A percentile compares a stretch with the other conserved stretches of the same genome.
Evolutionary conservation across 2,329 filamentous ascomycete species (phyloP).

Genomic region (Epichloe typhina): DNA sequence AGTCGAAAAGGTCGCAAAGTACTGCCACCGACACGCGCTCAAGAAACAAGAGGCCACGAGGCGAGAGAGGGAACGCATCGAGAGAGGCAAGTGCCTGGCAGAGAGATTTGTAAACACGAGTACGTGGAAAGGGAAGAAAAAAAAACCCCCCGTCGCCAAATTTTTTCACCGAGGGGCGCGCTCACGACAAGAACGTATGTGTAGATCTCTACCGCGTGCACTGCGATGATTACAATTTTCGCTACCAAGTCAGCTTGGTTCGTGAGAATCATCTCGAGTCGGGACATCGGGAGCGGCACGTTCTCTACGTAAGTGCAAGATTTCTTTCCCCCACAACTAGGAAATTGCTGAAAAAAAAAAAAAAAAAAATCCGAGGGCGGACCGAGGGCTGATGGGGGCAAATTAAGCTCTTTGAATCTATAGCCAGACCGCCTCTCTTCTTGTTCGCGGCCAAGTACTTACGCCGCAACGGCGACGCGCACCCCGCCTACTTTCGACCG

Average conservation of each 20-base stretch:
- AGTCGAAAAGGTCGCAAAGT: not conserved
- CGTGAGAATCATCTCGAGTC: conserved; percentile 26
- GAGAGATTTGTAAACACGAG: conserved; percentile 36
- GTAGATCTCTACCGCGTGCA: conserved; percentile 52
- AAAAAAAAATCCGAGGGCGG: too few species aligned
- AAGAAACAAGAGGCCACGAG: conserved; percentile 12
- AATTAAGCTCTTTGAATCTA: conserved; percentile 60
- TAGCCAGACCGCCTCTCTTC: conserved; percentile 45
- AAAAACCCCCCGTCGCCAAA: too few species aligned
- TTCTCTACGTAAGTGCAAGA: conserved; percentile 38
- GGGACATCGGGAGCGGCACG: conserved; percentile 7
- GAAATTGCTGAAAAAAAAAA: too few species aligned
- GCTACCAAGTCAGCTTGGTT: conserved; percentile 49
- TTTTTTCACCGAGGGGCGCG: too few species aligned
- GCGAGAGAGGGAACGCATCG: conserved; percentile 20
- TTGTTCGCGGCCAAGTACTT: conserved; percentile 41
- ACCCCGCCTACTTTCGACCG: conserved; percentile 24
- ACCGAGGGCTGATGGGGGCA: too few species aligned
- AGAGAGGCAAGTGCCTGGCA: conserved; percentile 25
- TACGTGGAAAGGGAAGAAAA: conserved; percentile 11
- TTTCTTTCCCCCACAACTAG: too few species aligned
- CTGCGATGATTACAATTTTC: conserved; percentile 46
- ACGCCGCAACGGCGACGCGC: conserved; percentile 24
- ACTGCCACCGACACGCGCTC: not conserved
- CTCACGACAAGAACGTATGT: too few species aligned